Evolutionary conservation across 106 monocot genomes (phyloP).

Genomic region (Phalaenopsis aphrodite): DNA sequence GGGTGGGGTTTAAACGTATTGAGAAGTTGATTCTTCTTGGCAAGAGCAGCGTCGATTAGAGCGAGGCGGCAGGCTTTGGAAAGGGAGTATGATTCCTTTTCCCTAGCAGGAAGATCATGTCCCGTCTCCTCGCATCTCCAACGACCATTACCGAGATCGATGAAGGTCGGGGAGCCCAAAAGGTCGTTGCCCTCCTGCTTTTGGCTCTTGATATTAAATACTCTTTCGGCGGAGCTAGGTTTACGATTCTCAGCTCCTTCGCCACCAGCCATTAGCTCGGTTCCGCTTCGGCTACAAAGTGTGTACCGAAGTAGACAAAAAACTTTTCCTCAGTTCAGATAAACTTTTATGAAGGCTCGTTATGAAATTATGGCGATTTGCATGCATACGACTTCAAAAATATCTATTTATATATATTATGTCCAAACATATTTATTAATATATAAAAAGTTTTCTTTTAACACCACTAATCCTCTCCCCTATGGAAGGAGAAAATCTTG

Average conservation of each 20-base stretch:
- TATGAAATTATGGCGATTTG: no score
- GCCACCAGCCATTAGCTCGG: background rate
- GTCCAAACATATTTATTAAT: no score
- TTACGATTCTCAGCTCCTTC: background rate
- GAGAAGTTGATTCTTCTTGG: constrained; percentile 57
- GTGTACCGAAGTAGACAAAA: no score
- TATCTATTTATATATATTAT: no score
- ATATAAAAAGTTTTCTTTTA: no score
- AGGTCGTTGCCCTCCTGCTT: constrained; percentile 45
- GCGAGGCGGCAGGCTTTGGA: constrained; percentile 66
- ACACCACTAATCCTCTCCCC: no score
- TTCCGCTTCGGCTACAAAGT: background rate
- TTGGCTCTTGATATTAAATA: constrained; percentile 14
- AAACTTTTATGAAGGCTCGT: no score
- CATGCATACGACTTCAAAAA: no score
- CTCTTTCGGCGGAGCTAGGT: background rate
- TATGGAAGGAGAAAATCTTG: no score
- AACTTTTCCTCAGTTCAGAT: no score
- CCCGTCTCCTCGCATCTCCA: constrained; percentile 77
- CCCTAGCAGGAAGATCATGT: constrained; percentile 65
- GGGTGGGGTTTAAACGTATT: constrained; percentile 62
- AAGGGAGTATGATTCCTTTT: constrained; percentile 50
- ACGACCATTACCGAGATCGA: constrained; percentile 50
- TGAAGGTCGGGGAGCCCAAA: constrained; percentile 60
- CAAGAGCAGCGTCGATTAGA: constrained; percentile 60